Evolutionary conservation across 129 eudicot species (phyloP).

Genomic region (Flaveria linearis): DNA sequence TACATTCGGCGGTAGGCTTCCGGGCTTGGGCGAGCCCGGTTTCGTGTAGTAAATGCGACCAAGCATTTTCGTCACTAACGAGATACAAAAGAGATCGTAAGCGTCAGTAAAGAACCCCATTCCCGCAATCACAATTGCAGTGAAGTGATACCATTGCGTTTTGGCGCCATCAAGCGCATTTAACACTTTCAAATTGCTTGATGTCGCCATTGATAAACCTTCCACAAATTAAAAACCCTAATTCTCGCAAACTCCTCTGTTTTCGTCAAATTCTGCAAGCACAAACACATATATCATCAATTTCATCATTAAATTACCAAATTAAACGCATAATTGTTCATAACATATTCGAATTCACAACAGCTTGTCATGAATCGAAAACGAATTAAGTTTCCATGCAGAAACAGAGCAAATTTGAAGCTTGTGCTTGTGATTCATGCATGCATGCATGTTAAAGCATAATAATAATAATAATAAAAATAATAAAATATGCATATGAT

Average conservation of each 20-base stretch:
- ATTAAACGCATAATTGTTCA: background rate
- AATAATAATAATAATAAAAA: background rate
- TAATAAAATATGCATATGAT: background rate
- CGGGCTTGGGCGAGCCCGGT: constrained; percentile 49
- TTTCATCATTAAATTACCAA: too few relatives aligned
- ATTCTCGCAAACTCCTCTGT: background rate
- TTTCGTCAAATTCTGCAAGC: constrained; percentile 23
- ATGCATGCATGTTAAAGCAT: constrained; percentile 28
- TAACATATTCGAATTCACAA: background rate
- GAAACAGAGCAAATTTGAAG: constrained; percentile 15
- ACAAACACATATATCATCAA: background rate
- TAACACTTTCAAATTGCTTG: constrained; percentile 47
- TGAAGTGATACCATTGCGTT: constrained; percentile 67
- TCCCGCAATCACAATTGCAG: constrained; percentile 59
- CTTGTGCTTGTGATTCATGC: background rate
- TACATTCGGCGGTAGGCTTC: constrained; percentile 54
- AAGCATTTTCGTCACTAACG: constrained; percentile 55
- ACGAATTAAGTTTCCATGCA: background rate
- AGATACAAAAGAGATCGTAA: constrained; percentile 58
- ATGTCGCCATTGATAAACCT: constrained; percentile 26
- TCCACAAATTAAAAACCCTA: constrained; percentile 16
- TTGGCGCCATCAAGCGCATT: constrained; percentile 58
- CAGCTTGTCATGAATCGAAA: background rate
- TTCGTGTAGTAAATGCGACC: constrained; percentile 56
- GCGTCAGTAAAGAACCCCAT: constrained; percentile 69